Evolutionary conservation across 164 flowering plant species (phyloP).

Genomic region (Buxus sempervirens): DNA sequence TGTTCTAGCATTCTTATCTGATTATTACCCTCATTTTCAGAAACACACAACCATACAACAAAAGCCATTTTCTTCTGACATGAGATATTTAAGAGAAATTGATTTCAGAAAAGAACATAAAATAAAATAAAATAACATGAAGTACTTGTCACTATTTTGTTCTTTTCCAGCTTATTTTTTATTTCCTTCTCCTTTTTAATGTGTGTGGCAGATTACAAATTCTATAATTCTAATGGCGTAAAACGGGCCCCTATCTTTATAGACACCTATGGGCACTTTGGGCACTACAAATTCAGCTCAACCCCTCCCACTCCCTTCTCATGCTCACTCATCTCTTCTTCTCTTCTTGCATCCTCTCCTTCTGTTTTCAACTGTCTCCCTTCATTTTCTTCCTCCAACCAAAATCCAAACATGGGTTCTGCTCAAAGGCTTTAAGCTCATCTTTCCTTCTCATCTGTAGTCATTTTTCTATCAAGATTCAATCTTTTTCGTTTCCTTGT

Average conservation of each 20-base stretch:
- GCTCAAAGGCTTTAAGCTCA: not conserved
- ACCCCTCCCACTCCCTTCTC: constrained; percentile 21
- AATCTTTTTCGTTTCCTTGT: not conserved
- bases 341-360: not conserved
- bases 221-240: constrained; percentile 41
- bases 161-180: not conserved
- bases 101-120: not conserved
- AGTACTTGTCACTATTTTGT: not conserved
- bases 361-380: not conserved
- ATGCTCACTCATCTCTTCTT: not conserved
- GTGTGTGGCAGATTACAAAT: constrained; percentile 30
- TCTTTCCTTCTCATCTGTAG: not conserved
- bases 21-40: constrained; percentile 13
- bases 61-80: constrained; percentile 1
- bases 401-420: not conserved
- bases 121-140: not conserved
- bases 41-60: constrained; percentile 6
- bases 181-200: constrained; percentile 3
- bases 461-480: not conserved
- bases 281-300: constrained; percentile 49
- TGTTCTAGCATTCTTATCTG: constrained; percentile 11
- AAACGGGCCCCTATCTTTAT: constrained; percentile 24
- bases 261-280: constrained; percentile 27
- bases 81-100: not conserved
- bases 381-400: not conserved